Evolutionary conservation across 1,139 yeast species (phyloP).

Genomic region (Kodamaea anthophila): DNA sequence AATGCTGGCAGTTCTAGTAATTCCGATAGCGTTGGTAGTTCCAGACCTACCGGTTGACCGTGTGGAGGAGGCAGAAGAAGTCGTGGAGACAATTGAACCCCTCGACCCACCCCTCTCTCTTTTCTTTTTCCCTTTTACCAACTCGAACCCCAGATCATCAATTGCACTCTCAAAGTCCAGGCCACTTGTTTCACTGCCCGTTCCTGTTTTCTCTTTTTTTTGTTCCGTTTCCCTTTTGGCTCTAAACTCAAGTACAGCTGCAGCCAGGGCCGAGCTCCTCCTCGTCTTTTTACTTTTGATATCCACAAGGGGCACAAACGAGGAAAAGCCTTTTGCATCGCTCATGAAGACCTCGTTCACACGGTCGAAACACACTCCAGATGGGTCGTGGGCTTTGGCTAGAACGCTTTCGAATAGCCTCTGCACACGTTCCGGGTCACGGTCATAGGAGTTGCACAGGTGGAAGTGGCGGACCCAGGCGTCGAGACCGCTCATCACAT

Average conservation of each 20-base stretch:
- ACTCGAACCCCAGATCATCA: slow-evolving; percentile 28
- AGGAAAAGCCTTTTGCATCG: slow-evolving; percentile 30
- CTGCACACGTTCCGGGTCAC: neutral
- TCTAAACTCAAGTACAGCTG: slow-evolving; percentile 20
- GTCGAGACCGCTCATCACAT: slow-evolving; percentile 25
- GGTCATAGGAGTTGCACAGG: slow-evolving; percentile 21
- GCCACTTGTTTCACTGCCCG: too few relatives aligned
- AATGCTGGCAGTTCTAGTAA: slow-evolving; percentile 1
- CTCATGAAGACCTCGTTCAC: slow-evolving; percentile 42
- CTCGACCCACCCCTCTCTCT: too few relatives aligned
- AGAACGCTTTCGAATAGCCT: too few relatives aligned
- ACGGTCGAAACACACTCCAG: too few relatives aligned
- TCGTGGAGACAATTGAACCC: neutral
- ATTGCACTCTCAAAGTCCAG: slow-evolving; percentile 13
- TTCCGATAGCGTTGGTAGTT: neutral
- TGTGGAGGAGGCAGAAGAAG: neutral
- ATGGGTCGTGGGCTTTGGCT: too few relatives aligned
- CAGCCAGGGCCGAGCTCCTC: slow-evolving; percentile 20
- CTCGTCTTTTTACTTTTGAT: slow-evolving; percentile 20
- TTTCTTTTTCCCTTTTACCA: slow-evolving; percentile 22
- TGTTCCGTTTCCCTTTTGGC: slow-evolving; percentile 16
- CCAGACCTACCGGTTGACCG: neutral
- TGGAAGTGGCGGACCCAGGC: slow-evolving; percentile 21
- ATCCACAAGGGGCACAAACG: slow-evolving; percentile 49
- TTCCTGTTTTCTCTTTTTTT: too few relatives aligned